Evolutionary conservation across 2,329 filamentous ascomycete genomes (phyloP).

Genomic region (Colletotrichum sp.): DNA sequence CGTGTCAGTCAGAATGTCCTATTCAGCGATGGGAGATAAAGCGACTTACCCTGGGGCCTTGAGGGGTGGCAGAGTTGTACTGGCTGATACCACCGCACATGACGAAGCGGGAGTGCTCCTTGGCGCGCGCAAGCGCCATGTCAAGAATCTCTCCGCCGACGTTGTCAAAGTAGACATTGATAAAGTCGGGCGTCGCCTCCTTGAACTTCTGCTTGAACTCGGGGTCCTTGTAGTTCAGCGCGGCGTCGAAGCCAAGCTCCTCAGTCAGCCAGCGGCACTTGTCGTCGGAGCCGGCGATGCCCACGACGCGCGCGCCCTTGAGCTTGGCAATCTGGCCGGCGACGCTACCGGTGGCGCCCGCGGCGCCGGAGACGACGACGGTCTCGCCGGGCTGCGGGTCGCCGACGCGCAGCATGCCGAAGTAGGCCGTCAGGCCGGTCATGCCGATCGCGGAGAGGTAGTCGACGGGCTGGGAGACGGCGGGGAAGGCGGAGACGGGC

Average conservation of each 20-base stretch:
- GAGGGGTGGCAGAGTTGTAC: slow-evolving; percentile 64
- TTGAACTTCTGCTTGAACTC: slow-evolving; percentile 66
- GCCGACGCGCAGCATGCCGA: slow-evolving; percentile 73
- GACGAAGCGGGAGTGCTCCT: slow-evolving; percentile 67
- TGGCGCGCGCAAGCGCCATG: slow-evolving; percentile 67
- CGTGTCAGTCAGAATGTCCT: slow-evolving; percentile 3
- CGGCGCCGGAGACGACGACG: slow-evolving; percentile 79
- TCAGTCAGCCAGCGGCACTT: slow-evolving; percentile 71
- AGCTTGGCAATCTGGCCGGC: slow-evolving; percentile 81
- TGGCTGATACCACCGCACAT: slow-evolving; percentile 75
- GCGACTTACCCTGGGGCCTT: slow-evolving; percentile 56
- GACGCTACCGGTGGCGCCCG: slow-evolving; percentile 78
- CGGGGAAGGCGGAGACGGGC: slow-evolving; percentile 43
- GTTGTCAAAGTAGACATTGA: slow-evolving; percentile 78
- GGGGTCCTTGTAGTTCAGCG: slow-evolving; percentile 71
- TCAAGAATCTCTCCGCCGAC: slow-evolving; percentile 76
- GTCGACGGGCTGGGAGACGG: slow-evolving; percentile 56
- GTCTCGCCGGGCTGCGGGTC: slow-evolving; percentile 72
- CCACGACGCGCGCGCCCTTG: slow-evolving; percentile 66
- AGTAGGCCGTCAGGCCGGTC: slow-evolving; percentile 78
- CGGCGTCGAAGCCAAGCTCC: slow-evolving; percentile 70
- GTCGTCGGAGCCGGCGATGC: slow-evolving; percentile 69
- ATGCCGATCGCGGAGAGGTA: slow-evolving; percentile 67
- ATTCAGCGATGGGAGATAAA: fast-evolving
- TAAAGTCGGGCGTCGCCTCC: slow-evolving; percentile 61